Percentiles rank a stretch among this genome's conserved stretches.
phyloP scores from a whole-genome alignment of 768 basidiomycete genomes.

The Boletus subcaerulescens region DNA sequence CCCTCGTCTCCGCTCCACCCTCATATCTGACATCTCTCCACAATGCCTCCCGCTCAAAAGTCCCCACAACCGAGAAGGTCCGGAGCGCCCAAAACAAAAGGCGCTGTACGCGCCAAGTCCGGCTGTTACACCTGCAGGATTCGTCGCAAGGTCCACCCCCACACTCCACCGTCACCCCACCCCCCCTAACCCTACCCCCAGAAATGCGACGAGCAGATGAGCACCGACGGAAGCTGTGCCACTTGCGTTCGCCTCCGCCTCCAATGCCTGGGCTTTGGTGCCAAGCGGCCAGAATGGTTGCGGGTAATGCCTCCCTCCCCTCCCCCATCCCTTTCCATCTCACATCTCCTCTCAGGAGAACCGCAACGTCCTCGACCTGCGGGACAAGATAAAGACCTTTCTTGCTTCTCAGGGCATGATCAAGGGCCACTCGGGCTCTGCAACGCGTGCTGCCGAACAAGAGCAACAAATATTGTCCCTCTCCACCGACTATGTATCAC shows the following conservation, averaged over 20 bases:
- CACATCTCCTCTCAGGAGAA: conserved; percentile 50
- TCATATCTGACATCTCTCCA: not conserved
- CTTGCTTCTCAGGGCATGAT: conserved; percentile 85
- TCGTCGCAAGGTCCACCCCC: conserved; percentile 65
- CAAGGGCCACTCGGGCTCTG: conserved; percentile 79
- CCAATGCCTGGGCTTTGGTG: conserved; percentile 84
- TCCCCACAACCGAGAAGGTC: conserved; percentile 38
- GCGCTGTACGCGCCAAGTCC: conserved; percentile 80
- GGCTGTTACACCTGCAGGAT: conserved; percentile 90
- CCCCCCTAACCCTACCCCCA: conserved; percentile 30
- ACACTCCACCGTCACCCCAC: not conserved
- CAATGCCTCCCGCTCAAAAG: conserved; percentile 41
- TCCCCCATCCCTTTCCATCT: not conserved
- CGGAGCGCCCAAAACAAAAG: conserved; percentile 72
- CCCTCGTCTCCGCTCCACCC: conserved; percentile 10
- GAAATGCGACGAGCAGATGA: conserved; percentile 83
- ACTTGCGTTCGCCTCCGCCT: conserved; percentile 78
- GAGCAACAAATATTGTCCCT: conserved; percentile 52
- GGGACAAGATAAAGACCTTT: conserved; percentile 77
- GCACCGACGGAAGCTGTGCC: conserved; percentile 58
- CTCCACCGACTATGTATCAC: conserved; percentile 44
- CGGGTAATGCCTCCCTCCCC: conserved; percentile 46
- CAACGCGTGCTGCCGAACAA: conserved; percentile 54
- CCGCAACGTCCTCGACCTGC: conserved; percentile 61
- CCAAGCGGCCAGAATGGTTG: conserved; percentile 83